These are phyloP conservation scores for Samsoniella hepiali DNA, from an alignment of 2,329 filamentous ascomycete species.

Conservation along the genomic window DNA sequence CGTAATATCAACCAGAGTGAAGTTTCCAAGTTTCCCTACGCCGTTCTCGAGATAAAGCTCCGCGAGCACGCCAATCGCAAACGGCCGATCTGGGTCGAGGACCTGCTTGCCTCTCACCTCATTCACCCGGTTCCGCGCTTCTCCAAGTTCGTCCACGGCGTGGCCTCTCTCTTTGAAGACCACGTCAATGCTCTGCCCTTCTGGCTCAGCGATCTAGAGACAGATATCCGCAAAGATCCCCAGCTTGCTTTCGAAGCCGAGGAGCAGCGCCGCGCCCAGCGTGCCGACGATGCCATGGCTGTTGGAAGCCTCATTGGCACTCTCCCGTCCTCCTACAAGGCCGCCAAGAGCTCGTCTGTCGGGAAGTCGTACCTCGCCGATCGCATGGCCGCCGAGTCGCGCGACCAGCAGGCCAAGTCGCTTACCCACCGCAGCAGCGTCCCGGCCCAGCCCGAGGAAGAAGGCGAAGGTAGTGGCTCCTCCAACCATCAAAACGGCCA, in stretches of 20 bases:
- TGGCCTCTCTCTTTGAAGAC: slow-evolving; percentile 89
- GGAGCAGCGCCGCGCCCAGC: slow-evolving; percentile 75
- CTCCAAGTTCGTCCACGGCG: slow-evolving; percentile 94
- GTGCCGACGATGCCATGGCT: slow-evolving; percentile 80
- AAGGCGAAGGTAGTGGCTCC: slow-evolving; percentile 32
- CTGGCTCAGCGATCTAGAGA: slow-evolving; percentile 89
- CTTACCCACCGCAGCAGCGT: slow-evolving; percentile 27
- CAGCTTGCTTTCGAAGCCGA: slow-evolving; percentile 88
- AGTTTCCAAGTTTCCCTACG: slow-evolving; percentile 85
- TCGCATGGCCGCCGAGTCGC: slow-evolving; percentile 47
- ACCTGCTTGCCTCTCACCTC: slow-evolving; percentile 88
- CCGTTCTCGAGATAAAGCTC: slow-evolving; percentile 89
- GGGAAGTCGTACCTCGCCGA: slow-evolving; percentile 63
- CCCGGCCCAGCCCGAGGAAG: slow-evolving; percentile 32
- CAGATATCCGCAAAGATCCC: slow-evolving; percentile 90
- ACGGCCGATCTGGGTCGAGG: slow-evolving; percentile 80
- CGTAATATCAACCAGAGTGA: slow-evolving; percentile 84
- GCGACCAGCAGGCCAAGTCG: slow-evolving; percentile 31
- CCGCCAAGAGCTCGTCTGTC: slow-evolving; percentile 62
- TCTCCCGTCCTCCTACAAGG: slow-evolving; percentile 52
- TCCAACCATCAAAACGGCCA: slow-evolving; percentile 37
- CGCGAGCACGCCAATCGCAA: slow-evolving; percentile 63
- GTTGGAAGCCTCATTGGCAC: slow-evolving; percentile 82
- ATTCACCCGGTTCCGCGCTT: slow-evolving; percentile 87
- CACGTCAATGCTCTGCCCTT: slow-evolving; percentile 95